Evolutionary conservation across 441 rosid genomes (phyloP).

Genomic region (Gossypium trilobum): DNA sequence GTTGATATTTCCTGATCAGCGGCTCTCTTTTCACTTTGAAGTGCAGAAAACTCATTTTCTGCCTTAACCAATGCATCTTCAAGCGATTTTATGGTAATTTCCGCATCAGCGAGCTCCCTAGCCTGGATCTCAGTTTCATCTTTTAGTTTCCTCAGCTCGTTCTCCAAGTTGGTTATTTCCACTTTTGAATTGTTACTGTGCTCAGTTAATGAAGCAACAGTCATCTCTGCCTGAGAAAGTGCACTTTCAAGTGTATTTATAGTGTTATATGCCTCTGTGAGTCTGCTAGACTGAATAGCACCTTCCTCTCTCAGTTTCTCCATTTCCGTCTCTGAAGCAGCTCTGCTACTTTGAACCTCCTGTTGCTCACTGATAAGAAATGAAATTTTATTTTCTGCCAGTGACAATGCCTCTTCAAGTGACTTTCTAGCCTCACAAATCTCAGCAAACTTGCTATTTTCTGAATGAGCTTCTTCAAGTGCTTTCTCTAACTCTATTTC

Average conservation of each 20-base stretch:
- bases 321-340: conserved; percentile 42
- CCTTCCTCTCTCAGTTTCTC: conserved; percentile 46
- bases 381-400: conserved; percentile 48
- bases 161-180: conserved; percentile 39
- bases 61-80: conserved; percentile 60
- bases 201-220: conserved; percentile 39
- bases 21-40: conserved; percentile 49
- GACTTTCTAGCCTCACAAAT: conserved; percentile 40
- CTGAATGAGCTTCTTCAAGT: conserved; percentile 40
- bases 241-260: conserved; percentile 60
- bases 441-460: conserved; percentile 44
- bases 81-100: conserved; percentile 43
- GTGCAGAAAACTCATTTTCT: conserved; percentile 38
- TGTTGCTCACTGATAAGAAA: conserved; percentile 53
- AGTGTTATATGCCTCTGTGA: conserved; percentile 47
- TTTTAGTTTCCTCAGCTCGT: conserved; percentile 47
- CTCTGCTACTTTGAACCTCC: conserved; percentile 47
- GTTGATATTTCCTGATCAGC: conserved; percentile 55
- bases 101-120: conserved; percentile 25
- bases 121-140: conserved; percentile 47
- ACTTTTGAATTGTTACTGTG: conserved; percentile 32
- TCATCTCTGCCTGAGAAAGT: conserved; percentile 45
- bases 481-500: conserved; percentile 60
- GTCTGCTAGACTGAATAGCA: conserved; percentile 37
- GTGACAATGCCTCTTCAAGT: conserved; percentile 57